These are phyloP conservation scores for Phytophthora tubulina DNA, from an alignment of 352 stramenopile genomes.

Conservation along the genomic window DNA sequence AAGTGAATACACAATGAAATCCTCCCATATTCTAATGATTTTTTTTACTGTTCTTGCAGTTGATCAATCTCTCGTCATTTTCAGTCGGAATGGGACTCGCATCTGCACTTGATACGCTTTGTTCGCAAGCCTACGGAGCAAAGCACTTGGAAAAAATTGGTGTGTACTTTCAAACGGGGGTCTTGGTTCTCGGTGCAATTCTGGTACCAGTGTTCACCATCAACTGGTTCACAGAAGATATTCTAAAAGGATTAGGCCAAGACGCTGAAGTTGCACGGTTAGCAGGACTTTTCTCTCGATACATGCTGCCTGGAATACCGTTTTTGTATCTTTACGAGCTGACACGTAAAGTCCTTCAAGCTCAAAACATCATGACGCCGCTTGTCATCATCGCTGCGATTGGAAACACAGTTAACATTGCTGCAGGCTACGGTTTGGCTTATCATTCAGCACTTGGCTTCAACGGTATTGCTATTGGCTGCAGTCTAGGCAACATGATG, in stretches of 20 bases:
- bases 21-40: background rate
- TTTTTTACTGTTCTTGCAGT: conserved; percentile 30
- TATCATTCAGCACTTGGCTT: conserved; percentile 76
- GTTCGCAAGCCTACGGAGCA: conserved; percentile 69
- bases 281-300: conserved; percentile 64
- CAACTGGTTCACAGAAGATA: conserved; percentile 60
- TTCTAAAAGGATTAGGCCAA: conserved; percentile 53
- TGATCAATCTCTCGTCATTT: conserved; percentile 69
- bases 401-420: conserved; percentile 72
- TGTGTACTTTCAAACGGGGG: conserved; percentile 74
- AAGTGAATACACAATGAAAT: background rate
- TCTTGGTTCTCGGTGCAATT: conserved; percentile 54
- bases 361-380: conserved; percentile 75
- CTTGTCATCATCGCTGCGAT: conserved; percentile 74
- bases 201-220: conserved; percentile 56
- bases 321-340: conserved; percentile 85
- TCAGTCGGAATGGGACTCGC: conserved; percentile 66
- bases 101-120: conserved; percentile 85
- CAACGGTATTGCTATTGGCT: conserved; percentile 69
- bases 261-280: conserved; percentile 56
- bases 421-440: conserved; percentile 66
- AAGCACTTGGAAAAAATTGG: conserved; percentile 71
- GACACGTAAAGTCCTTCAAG: conserved; percentile 74
- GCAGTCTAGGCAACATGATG: conserved; percentile 53
- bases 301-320: conserved; percentile 62